Conservation (phyloP, 176 grass and related monocot genomes). For the Phoenix dactylifera region DNA sequence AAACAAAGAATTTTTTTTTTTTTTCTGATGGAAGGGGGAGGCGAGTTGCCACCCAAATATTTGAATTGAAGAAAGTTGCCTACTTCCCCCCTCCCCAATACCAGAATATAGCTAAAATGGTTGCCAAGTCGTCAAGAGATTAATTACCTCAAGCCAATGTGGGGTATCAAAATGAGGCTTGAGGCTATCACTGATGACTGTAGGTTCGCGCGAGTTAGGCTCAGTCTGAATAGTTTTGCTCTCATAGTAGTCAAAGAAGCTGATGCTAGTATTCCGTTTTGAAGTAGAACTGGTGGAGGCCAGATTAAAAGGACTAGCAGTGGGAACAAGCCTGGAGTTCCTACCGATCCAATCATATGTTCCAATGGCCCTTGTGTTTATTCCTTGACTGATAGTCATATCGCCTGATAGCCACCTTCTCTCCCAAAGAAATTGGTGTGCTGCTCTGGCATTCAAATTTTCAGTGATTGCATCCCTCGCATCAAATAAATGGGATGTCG, state of each 20-base stretch:
- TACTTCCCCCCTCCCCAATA: no score
- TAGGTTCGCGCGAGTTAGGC: slow-evolving; percentile 27
- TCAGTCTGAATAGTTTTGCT: background rate
- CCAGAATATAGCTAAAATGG: no score
- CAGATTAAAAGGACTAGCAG: background rate
- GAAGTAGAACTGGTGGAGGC: background rate
- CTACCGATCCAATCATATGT: slow-evolving; percentile 17
- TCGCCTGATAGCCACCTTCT: slow-evolving; percentile 25
- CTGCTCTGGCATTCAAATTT: background rate
- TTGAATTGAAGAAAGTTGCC: no score
- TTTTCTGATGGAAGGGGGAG: no score
- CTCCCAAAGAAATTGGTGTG: slow-evolving; percentile 11
- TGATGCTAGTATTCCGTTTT: background rate
- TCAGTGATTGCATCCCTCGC: slow-evolving; percentile 30
- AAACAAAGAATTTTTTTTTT: no score
- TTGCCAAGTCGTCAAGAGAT: background rate
- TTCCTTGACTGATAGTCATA: no score
- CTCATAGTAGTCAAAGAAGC: background rate
- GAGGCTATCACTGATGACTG: slow-evolving; percentile 29
- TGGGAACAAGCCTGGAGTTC: background rate
- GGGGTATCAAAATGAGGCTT: slow-evolving; percentile 24
- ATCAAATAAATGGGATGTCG: slow-evolving; percentile 31
- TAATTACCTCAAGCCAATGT: slow-evolving; percentile 23
- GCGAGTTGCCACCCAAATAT: no score
- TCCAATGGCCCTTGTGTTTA: background rate